phyloP scores from a whole-genome alignment of 306 rosid species.

The Cercis canadensis region DNA sequence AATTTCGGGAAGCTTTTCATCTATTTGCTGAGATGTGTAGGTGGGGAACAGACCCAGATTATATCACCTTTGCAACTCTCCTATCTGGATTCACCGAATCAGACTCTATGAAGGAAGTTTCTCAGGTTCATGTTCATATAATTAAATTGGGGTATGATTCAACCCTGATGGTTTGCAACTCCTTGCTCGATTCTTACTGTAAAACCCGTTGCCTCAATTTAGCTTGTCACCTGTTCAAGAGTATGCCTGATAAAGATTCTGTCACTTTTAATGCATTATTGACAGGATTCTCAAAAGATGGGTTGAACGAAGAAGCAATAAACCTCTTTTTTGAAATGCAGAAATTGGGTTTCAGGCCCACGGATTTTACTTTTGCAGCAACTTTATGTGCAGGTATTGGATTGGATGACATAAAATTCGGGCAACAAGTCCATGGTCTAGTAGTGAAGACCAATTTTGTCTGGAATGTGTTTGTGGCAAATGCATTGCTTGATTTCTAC shows the following conservation, averaged over 20 bases:
- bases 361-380: constrained; percentile 87
- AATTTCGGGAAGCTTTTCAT: constrained; percentile 57
- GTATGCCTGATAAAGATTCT: constrained; percentile 62
- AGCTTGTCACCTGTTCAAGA: constrained; percentile 61
- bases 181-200: constrained; percentile 84
- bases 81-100: constrained; percentile 70
- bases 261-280: constrained; percentile 82
- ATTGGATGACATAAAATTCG: constrained; percentile 64
- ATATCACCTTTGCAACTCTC: constrained; percentile 75
- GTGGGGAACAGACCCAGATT: constrained; percentile 62
- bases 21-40: constrained; percentile 71
- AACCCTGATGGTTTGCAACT: constrained; percentile 75
- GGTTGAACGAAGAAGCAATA: constrained; percentile 64
- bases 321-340: constrained; percentile 70
- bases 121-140: constrained; percentile 69
- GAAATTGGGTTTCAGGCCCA: constrained; percentile 57
- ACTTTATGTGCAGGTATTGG: constrained; percentile 65
- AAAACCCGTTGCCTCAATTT: constrained; percentile 57
- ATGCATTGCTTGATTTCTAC: constrained; percentile 90
- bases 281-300: constrained; percentile 75
- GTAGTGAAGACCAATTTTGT: constrained; percentile 68
- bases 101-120: constrained; percentile 52
- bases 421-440: constrained; percentile 72
- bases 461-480: constrained; percentile 84
- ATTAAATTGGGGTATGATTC: constrained; percentile 66